Evolutionary conservation across 805 yeast species (phyloP).

Genomic region (Candida loeiensis): DNA sequence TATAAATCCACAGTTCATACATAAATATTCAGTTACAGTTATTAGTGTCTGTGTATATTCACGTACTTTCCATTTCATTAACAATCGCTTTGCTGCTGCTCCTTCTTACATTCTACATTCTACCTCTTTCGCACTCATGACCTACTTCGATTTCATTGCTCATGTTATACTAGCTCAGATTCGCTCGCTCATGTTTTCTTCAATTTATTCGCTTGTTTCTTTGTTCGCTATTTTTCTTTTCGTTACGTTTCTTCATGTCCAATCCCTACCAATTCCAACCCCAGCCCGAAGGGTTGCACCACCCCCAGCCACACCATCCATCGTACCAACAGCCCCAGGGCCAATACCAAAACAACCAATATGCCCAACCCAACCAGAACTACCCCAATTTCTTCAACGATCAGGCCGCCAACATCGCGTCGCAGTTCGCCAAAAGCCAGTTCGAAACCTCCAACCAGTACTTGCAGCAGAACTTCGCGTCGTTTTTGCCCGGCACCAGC

Average conservation of each 20-base stretch:
- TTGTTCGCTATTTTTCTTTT: background rate
- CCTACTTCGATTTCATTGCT: too few species aligned
- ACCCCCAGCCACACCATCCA: slow-evolving; percentile 30
- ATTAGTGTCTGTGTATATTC: too few species aligned
- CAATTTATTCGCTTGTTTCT: background rate
- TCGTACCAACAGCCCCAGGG: slow-evolving; percentile 10
- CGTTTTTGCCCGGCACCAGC: slow-evolving; percentile 44
- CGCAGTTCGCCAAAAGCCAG: slow-evolving; percentile 85
- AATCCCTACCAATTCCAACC: slow-evolving; percentile 31
- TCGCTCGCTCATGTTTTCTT: too few species aligned
- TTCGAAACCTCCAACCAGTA: slow-evolving; percentile 77
- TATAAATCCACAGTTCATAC: too few species aligned
- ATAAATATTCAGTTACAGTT: too few species aligned
- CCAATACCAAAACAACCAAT: slow-evolving; percentile 27
- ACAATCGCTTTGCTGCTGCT: too few species aligned
- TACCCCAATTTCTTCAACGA: slow-evolving; percentile 57
- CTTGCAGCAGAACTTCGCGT: slow-evolving; percentile 65
- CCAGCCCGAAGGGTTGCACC: slow-evolving; percentile 23
- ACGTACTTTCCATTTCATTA: too few species aligned
- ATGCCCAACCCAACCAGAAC: slow-evolving; percentile 15
- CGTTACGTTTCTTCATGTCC: slow-evolving; percentile 27
- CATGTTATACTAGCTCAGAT: background rate
- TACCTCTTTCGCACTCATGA: too few species aligned
- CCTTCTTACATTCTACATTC: too few species aligned
- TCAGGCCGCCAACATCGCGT: slow-evolving; percentile 79